Evolutionary conservation across 2,329 filamentous ascomycete species (phyloP), one percentile per base, ranked within the genome.

Genomic region (Penicillium sp.): DNA sequence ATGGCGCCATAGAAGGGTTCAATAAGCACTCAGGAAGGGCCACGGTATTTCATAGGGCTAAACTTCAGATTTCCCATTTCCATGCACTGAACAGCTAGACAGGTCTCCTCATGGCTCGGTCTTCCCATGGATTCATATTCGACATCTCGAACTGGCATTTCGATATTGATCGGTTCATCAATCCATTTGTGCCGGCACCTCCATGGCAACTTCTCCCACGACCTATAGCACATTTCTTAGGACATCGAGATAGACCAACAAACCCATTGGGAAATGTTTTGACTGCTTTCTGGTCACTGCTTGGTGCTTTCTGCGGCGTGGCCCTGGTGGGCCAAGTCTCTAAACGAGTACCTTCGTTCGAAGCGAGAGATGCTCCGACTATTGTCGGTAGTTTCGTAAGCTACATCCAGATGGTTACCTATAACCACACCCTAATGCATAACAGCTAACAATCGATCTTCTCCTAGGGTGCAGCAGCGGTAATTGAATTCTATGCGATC

Each of bases 81-180:
- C 14, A 32, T 32, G 14, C 8, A 14, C 14, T 10, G 35, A 36
- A 20, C 1, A 13, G 18, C 16, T 23, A 14, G 8, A 22, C 6
- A n/a, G 10, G 16, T 41, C 18, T 20, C 27, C 16, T 37, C 31
- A 57, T 56, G 50, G 37, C 45, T 5, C 27, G 42, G 5, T 43
- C 18, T 20, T 20, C 44, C 1, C 46, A 40, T 31, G 32, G 29
- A 14, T 32, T 40, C 24, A 49, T 47, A 18, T 48, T 56, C 29
- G 56, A 60, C 36, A 55, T 61, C 5, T 58, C 51, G 14, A 55
- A 56, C 22, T 68, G 67, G 60, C 75, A 84, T 60, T 81, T 94
- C 68, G 81, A 93, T 68, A 79, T 95, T 53, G 89, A 95, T 73
- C 70, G 69, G n/a, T 81, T 84, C 63, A 64, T 94, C 41, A 89